These are phyloP conservation scores for Fusarium temperatum DNA, from an alignment of 2,329 filamentous ascomycete species.

Conservation along the genomic window DNA sequence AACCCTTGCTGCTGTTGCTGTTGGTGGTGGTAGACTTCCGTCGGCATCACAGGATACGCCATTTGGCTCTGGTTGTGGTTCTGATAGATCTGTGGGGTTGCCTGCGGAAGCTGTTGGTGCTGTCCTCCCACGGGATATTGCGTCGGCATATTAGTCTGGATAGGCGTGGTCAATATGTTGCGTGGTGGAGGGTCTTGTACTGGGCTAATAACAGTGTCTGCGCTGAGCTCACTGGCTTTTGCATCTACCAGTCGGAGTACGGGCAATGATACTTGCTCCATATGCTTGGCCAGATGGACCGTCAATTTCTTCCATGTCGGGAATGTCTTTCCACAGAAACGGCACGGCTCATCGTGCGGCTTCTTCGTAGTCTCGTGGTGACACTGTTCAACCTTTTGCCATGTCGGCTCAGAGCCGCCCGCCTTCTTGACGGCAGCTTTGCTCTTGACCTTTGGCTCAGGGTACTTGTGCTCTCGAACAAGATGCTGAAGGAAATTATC, in stretches of 20 bases:
- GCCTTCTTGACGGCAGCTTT: constrained; percentile 73
- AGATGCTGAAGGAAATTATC: constrained; percentile 95
- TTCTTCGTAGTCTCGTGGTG: constrained; percentile 72
- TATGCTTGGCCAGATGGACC: constrained; percentile 92
- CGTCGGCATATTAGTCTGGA: constrained; percentile 31
- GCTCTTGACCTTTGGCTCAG: constrained; percentile 81
- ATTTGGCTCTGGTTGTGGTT: constrained; percentile 31
- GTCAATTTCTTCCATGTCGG: constrained; percentile 92
- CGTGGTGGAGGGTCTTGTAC: constrained; percentile 62
- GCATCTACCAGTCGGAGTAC: constrained; percentile 70
- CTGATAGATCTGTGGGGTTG: constrained; percentile 33
- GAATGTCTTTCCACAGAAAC: constrained; percentile 85
- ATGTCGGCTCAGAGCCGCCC: constrained; percentile 70
- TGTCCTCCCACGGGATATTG: constrained; percentile 34
- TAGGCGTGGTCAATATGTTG: constrained; percentile 41
- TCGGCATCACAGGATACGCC: constrained; percentile 42
- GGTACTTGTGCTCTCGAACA: constrained; percentile 87
- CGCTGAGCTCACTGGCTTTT: constrained; percentile 58
- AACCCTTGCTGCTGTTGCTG: constrained; percentile 29
- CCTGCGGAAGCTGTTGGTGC: constrained; percentile 31
- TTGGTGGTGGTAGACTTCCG: constrained; percentile 34
- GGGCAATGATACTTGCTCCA: constrained; percentile 90
- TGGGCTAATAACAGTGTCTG: constrained; percentile 74
- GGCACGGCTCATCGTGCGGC: constrained; percentile 81
- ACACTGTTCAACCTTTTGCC: constrained; percentile 81